phyloP scores from a whole-genome alignment of 108 stramenopile species.

The Hondaea fermentalgiana region DNA sequence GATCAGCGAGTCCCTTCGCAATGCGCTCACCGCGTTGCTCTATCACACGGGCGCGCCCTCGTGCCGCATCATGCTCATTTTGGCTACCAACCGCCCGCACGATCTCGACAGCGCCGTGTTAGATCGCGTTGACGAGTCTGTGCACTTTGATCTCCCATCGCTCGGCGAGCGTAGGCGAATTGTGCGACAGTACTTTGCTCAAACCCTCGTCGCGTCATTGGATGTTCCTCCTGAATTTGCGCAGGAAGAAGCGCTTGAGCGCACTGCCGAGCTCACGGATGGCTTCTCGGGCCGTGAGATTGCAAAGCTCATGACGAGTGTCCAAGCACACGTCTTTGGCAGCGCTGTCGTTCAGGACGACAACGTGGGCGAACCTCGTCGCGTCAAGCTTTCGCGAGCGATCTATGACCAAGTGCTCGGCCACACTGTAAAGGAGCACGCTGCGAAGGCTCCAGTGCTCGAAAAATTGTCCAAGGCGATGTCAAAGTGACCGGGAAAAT shows the following conservation, averaged over 20 bases:
- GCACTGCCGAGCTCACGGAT: constrained; percentile 71
- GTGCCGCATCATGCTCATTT: constrained; percentile 96
- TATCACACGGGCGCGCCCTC: constrained; percentile 69
- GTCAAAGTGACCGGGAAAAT: no score
- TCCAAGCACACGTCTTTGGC: constrained; percentile 96
- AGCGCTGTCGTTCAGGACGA: not conserved
- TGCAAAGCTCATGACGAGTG: constrained; percentile 92
- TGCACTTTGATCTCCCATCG: constrained; percentile 81
- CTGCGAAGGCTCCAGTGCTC: no score
- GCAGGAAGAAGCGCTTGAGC: constrained; percentile 58
- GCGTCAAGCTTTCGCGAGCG: no score
- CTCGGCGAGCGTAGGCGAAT: constrained; percentile 75
- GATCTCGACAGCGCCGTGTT: constrained; percentile 93
- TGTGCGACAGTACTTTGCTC: constrained; percentile 90
- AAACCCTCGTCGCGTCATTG: constrained; percentile 60
- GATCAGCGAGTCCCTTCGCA: constrained; percentile 92
- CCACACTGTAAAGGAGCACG: no score
- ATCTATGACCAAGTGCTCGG: no score
- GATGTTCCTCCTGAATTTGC: constrained; percentile 67
- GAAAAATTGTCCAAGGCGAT: no score
- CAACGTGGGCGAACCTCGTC: no score
- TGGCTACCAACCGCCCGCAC: constrained; percentile 92
- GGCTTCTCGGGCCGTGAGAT: constrained; percentile 94
- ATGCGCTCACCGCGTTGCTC: constrained; percentile 96
- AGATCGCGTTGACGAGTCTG: constrained; percentile 99